Percentiles rank a stretch among this genome's conserved stretches.
Evolutionary conservation across 2,329 filamentous ascomycete genomes (phyloP).

Genomic region (Knufia fluminis): DNA sequence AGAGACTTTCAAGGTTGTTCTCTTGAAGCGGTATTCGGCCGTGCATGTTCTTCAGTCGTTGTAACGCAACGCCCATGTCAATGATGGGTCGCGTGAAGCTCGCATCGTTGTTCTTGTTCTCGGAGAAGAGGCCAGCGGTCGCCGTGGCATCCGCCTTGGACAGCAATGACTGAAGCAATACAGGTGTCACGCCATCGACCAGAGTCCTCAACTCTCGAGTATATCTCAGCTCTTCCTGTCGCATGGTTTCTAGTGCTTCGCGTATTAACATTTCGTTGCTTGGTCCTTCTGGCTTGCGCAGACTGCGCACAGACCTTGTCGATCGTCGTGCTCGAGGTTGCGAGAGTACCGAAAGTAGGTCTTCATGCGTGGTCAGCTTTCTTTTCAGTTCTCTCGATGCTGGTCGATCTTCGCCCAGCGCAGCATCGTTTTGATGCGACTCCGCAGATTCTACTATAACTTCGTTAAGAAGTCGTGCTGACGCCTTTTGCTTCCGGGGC

Average conservation of each 20-base stretch:
- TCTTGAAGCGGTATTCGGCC: slow-evolving; percentile 68
- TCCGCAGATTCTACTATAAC: neutral
- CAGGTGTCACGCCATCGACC: slow-evolving; percentile 89
- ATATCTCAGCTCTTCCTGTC: slow-evolving; percentile 77
- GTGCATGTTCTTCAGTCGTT: slow-evolving; percentile 73
- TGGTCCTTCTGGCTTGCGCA: slow-evolving; percentile 57
- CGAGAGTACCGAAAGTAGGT: slow-evolving; percentile 87
- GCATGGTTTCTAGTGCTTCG: slow-evolving; percentile 71
- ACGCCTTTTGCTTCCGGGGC: neutral
- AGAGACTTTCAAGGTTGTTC: slow-evolving; percentile 50
- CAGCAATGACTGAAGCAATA: slow-evolving; percentile 76
- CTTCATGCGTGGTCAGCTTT: slow-evolving; percentile 80
- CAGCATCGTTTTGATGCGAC: neutral
- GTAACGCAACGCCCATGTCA: slow-evolving; percentile 83
- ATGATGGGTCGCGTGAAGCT: slow-evolving; percentile 77
- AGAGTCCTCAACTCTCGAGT: slow-evolving; percentile 83
- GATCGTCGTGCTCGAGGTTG: slow-evolving; percentile 53
- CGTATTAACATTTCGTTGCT: slow-evolving; percentile 56
- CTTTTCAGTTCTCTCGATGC: slow-evolving; percentile 48
- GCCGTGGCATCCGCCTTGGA: slow-evolving; percentile 58
- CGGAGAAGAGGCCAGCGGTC: slow-evolving; percentile 57
- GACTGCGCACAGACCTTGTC: slow-evolving; percentile 66
- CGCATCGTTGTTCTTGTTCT: slow-evolving; percentile 46
- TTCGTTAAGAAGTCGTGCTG: neutral
- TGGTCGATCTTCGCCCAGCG: neutral